These are phyloP conservation scores for Myxozyma udenii DNA, from an alignment of 805 yeast genomes.

Conservation along the genomic window DNA sequence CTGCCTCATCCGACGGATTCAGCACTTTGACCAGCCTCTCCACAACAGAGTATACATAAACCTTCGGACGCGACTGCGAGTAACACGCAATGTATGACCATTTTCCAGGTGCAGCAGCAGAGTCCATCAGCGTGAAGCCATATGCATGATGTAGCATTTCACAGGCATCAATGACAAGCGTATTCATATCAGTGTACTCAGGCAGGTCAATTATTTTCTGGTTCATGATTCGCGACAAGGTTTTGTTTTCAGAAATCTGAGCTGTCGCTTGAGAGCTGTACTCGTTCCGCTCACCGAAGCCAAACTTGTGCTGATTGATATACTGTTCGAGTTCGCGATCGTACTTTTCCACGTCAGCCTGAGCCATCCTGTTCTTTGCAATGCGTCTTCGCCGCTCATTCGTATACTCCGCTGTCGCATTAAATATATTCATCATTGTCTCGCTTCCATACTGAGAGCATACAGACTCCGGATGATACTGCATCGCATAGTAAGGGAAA, in stretches of 20 bases:
- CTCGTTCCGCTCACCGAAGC: not conserved
- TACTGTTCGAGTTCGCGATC: not conserved
- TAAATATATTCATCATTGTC: conserved; percentile 9
- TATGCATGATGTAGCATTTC: not conserved
- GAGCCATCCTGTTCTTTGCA: no score
- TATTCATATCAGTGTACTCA: not conserved
- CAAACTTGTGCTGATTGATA: not conserved
- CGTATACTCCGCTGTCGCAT: conserved; percentile 3
- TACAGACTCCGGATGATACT: conserved; percentile 94
- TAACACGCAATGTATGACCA: conserved; percentile 77
- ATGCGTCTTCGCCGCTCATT: not conserved
- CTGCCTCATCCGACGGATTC: not conserved
- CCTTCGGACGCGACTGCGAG: conserved; percentile 1
- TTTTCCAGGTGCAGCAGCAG: conserved; percentile 79
- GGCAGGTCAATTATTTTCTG: conserved; percentile 7
- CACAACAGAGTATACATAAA: conserved; percentile 9
- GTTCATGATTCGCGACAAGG: not conserved
- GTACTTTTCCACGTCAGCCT: not conserved
- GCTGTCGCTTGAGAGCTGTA: no score
- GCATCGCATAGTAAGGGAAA: conserved; percentile 85
- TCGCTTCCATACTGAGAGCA: conserved; percentile 67
- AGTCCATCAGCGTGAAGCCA: conserved; percentile 49
- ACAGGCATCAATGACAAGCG: conserved; percentile 8
- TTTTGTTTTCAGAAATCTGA: not conserved
- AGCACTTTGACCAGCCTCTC: conserved; percentile 7